A percentile compares a stretch with the other conserved stretches of the same genome.
Evolutionary conservation across 2,329 filamentous ascomycete species (phyloP).

Genomic region (Orbilia quercus): DNA sequence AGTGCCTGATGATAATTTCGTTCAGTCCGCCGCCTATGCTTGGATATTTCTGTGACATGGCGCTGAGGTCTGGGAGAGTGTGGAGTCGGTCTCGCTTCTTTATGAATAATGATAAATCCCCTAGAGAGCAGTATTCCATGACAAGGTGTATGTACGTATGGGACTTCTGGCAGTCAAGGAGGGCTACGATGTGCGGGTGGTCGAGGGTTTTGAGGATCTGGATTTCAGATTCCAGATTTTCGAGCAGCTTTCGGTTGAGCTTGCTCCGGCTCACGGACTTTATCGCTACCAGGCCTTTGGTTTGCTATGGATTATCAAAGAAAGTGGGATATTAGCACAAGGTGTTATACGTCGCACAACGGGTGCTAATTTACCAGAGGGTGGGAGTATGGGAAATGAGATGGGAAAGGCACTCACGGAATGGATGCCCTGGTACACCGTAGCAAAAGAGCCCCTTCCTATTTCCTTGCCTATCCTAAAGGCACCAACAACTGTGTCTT

Average conservation of each 20-base stretch:
- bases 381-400: conserved; percentile 26
- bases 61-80: conserved; percentile 78
- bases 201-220: conserved; percentile 92
- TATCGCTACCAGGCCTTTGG: conserved; percentile 86
- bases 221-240: conserved; percentile 95
- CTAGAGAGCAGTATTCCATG: conserved; percentile 98
- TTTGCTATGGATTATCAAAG: conserved; percentile 69
- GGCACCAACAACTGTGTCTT: conserved; percentile 56
- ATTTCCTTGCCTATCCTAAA: conserved; percentile 89
- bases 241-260: conserved; percentile 93
- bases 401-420: conserved; percentile 71
- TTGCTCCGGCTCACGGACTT: conserved; percentile 93
- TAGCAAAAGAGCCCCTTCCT: conserved; percentile 96
- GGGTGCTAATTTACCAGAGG: conserved; percentile 30
- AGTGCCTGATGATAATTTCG: conserved; percentile 96
- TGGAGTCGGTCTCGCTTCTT: conserved; percentile 88
- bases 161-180: conserved; percentile 93
- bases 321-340: conserved; percentile 28
- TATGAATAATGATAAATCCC: conserved; percentile 94
- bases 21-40: conserved; percentile 88
- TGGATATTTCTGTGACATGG: conserved; percentile 94
- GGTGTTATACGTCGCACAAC: conserved; percentile 5
- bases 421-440: conserved; percentile 88
- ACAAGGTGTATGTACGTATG: conserved; percentile 90
- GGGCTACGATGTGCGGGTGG: conserved; percentile 94